Percentiles rank a stretch among this genome's conserved stretches.
These are phyloP conservation scores for Lichtheimia corymbifera DNA, from an alignment of 371 early-diverging fungal genomes.

Conservation along the genomic window DNA sequence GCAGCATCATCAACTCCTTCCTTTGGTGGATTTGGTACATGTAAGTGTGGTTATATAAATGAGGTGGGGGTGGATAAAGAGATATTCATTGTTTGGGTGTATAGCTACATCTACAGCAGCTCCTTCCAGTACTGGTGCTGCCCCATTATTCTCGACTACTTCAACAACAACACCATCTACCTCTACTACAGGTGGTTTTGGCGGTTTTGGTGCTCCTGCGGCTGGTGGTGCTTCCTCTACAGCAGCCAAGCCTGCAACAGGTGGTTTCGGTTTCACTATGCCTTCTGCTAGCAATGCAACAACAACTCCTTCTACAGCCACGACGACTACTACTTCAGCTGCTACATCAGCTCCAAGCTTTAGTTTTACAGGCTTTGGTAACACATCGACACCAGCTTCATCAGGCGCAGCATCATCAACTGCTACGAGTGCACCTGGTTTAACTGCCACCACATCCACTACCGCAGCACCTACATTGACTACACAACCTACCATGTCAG, in stretches of 20 bases:
- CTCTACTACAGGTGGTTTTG: conserved; percentile 17
- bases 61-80: no score
- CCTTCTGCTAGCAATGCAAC: conserved; percentile 7
- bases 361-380: conserved; percentile 1
- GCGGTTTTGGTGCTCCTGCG: conserved; percentile 14
- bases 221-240: conserved; percentile 5
- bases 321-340: conserved; percentile 1
- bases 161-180: background rate
- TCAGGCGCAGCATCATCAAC: conserved; percentile 12
- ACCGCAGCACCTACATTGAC: conserved; percentile 16
- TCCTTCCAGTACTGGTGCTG: conserved; percentile 8
- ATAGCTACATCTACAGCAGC: background rate
- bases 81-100: background rate
- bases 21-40: background rate
- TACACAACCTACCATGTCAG: conserved; percentile 20
- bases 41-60: background rate
- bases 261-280: conserved; percentile 14
- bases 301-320: conserved; percentile 7
- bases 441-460: conserved; percentile 2
- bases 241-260: conserved; percentile 2
- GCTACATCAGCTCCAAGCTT: background rate
- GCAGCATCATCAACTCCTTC: background rate
- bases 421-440: conserved; percentile 13
- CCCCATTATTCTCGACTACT: conserved; percentile 1
- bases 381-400: background rate